Base-by-base conservation (phyloP, 1,284 basidiomycete species). In the Hypsizygus ulmarius region DNA sequence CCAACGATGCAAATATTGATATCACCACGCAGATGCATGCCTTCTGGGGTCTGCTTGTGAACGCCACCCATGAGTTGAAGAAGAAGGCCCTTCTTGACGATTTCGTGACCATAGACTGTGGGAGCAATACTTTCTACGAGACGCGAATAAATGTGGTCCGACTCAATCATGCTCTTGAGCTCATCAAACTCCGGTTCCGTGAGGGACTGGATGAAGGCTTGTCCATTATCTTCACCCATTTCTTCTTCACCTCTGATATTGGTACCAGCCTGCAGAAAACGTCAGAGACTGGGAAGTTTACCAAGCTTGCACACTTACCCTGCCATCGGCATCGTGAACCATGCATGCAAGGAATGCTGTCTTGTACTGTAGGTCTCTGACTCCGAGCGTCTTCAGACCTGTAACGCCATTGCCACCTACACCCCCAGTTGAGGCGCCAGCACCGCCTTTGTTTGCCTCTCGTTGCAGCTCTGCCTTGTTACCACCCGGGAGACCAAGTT, bases 51-150 rank as follows among this genome's bases (percentile, higher is more conserved):
- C 64, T 94, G 84, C 67, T 99, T 99, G 73, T 99, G 96, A 9
- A 99, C 96, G 37, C 97, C 97, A n/a, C 97, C 96, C 92, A 99
- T 93, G 36, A 99, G 81, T 65, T 99, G 97, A 10, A 99, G 77
- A n/a, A 99, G 72, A 32, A 99, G 79, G 7, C 97, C 97, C 68
- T 99, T 99, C 74, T 99, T 99, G 59, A 97, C 94, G 46, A 97
- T 95, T 63, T 98, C 95, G 65, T 97, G 95, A 0, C 94, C 96
- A 60, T 98, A 99, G 1, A 99, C 96, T 0, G 97, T 98, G 1
- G 97, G 97, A 1, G 97, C 97, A 53, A 99, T 97, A 62, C 90
- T 94, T 61, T 89, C 84, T 14, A 99, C 96, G 3, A 99, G 75
- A 12, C 93, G 83, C 12, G 89, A 86, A 66, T 99, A 99, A 61